Percentiles rank a stretch among this genome's conserved stretches.
Conservation (phyloP, 2,329 filamentous ascomycete genomes). For the Tolypocladium endophyticum region DNA sequence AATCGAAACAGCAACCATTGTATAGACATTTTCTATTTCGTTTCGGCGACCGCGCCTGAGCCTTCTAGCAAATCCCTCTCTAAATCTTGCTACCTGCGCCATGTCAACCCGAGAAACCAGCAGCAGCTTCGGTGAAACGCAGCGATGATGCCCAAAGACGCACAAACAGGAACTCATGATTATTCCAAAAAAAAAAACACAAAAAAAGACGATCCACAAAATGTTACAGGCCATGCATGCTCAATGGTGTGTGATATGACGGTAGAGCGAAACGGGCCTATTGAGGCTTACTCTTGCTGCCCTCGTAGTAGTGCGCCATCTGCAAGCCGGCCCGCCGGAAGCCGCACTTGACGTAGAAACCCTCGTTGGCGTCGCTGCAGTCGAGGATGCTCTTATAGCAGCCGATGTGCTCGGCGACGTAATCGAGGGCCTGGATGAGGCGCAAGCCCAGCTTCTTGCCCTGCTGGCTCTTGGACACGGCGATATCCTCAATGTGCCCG, state of each 20-base stretch:
- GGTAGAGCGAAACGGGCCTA: constrained; percentile 7
- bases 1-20: not conserved
- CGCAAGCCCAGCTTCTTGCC: constrained; percentile 91
- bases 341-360: constrained; percentile 96
- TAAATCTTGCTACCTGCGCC: constrained; percentile 19
- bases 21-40: not conserved
- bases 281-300: constrained; percentile 34
- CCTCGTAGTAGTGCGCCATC: constrained; percentile 92
- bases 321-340: constrained; percentile 86
- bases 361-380: constrained; percentile 91
- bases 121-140: not conserved
- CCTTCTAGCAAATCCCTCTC: constrained; percentile 3
- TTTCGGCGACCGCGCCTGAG: not conserved
- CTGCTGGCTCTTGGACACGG: constrained; percentile 88
- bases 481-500: constrained; percentile 96
- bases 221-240: not conserved
- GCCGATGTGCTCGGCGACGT: constrained; percentile 74
- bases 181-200: not conserved
- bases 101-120: constrained; percentile 8
- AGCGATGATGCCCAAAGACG: not conserved
- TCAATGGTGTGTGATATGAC: not conserved
- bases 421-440: constrained; percentile 89
- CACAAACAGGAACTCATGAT: not conserved
- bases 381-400: constrained; percentile 98
- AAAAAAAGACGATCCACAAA: not conserved